Evolutionary conservation across 164 flowering plant species (phyloP).

Genomic region (Kingdonia uniflora): DNA sequence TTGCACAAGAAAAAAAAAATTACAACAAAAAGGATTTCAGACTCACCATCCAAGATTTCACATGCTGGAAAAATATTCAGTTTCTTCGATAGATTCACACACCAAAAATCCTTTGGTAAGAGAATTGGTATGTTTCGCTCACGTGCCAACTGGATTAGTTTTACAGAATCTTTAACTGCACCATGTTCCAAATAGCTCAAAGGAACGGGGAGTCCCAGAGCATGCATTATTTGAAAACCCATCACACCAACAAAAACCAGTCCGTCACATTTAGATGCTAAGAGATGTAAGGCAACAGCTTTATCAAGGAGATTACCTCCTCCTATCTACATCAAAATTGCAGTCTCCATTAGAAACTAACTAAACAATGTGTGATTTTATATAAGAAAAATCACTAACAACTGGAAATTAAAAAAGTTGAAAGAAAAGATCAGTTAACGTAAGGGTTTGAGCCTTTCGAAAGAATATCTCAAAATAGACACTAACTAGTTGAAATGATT

Average conservation of each 20-base stretch:
- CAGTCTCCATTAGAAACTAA: too few species aligned
- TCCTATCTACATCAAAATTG: constrained; percentile 53
- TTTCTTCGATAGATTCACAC: constrained; percentile 23
- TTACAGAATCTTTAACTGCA: constrained; percentile 34
- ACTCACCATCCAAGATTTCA: constrained; percentile 48
- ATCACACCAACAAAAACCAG: constrained; percentile 73
- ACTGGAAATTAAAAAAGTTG: too few species aligned
- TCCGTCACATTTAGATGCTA: constrained; percentile 70
- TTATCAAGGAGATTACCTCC: constrained; percentile 58
- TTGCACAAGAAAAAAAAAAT: too few species aligned
- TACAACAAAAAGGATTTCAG: background rate
- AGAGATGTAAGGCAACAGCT: constrained; percentile 45
- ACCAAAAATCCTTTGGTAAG: constrained; percentile 64
- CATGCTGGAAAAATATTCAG: constrained; percentile 31
- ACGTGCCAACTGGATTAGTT: constrained; percentile 37
- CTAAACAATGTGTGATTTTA: too few species aligned
- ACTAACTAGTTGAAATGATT: too few species aligned
- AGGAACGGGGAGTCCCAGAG: constrained; percentile 56
- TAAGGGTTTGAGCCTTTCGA: too few species aligned
- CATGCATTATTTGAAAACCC: constrained; percentile 85
- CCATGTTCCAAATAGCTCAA: constrained; percentile 35
- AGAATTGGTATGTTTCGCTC: constrained; percentile 35
- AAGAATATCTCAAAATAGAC: too few species aligned
- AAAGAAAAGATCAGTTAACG: too few species aligned
- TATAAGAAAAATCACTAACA: too few species aligned